These are phyloP conservation scores for Vitis hybrid DNA, from an alignment of 177 flowering plant genomes.

Conservation along the genomic window DNA sequence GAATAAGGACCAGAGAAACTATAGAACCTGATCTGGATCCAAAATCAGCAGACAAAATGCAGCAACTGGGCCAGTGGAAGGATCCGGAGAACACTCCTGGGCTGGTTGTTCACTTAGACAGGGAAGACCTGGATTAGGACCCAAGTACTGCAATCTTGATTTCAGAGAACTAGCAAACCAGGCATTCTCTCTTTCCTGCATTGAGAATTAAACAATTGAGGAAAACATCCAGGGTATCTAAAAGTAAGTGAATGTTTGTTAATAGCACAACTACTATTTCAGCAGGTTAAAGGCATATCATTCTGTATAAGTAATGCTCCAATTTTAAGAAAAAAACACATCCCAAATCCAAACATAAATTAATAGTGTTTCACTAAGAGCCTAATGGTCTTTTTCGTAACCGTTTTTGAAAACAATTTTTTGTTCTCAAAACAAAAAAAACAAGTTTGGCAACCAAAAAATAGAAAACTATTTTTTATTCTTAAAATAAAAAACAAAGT, in stretches of 20 bases:
- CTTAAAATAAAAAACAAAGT: too few relatives aligned
- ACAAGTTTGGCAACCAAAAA: too few relatives aligned
- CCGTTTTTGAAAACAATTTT: too few relatives aligned
- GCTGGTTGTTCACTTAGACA: slow-evolving; percentile 42
- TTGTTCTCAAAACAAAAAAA: too few relatives aligned
- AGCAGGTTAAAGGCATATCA: too few relatives aligned
- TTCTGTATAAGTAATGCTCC: too few relatives aligned
- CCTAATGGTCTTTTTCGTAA: too few relatives aligned
- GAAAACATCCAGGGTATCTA: not conserved
- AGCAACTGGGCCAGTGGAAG: slow-evolving; percentile 64
- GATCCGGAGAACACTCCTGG: slow-evolving; percentile 38
- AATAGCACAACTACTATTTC: too few relatives aligned
- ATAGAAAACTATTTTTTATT: too few relatives aligned
- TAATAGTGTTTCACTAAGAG: too few relatives aligned
- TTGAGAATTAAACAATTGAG: slow-evolving; percentile 9
- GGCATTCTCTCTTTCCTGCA: slow-evolving; percentile 67
- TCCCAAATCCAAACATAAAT: too few relatives aligned
- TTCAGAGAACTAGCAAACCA: slow-evolving; percentile 49
- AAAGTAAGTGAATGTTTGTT: not conserved
- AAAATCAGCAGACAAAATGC: slow-evolving; percentile 69
- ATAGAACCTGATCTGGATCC: slow-evolving; percentile 77
- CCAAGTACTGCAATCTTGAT: slow-evolving; percentile 76
- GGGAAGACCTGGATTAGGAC: slow-evolving; percentile 69
- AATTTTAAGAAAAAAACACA: too few relatives aligned
- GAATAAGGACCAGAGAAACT: not conserved